phyloP scores from a whole-genome alignment of 2,329 filamentous ascomycete genomes.

The Periconia macrospinosa region DNA sequence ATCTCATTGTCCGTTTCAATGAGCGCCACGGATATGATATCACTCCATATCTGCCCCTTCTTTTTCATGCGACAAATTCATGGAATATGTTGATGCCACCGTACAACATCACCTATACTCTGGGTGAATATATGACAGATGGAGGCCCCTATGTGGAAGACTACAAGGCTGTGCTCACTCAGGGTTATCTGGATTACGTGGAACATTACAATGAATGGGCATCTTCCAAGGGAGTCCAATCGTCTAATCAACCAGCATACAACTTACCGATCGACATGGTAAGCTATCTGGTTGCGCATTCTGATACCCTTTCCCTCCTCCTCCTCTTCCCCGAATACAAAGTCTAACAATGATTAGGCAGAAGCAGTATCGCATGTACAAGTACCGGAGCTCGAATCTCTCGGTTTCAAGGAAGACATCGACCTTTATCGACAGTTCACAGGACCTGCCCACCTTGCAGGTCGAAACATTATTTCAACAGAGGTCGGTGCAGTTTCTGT shows the following conservation, averaged over 20 bases:
- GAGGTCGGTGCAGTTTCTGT: conserved; percentile 34
- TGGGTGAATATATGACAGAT: not conserved
- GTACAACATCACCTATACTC: conserved; percentile 11
- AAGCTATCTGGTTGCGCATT: not conserved
- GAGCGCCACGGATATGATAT: conserved; percentile 28
- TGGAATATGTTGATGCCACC: conserved; percentile 8
- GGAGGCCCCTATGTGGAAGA: conserved; percentile 23
- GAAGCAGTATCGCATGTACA: conserved; percentile 6
- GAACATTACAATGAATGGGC: conserved; percentile 28
- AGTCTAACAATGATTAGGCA: not conserved
- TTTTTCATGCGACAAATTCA: conserved; percentile 19
- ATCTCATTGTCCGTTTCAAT: conserved; percentile 23
- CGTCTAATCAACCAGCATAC: conserved; percentile 36
- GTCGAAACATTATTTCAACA: conserved; percentile 34
- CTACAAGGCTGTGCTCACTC: conserved; percentile 31
- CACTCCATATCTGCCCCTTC: conserved; percentile 32
- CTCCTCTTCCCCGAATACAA: too few relatives aligned
- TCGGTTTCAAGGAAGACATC: conserved; percentile 34
- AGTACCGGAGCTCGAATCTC: conserved; percentile 38
- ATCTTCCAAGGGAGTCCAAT: conserved; percentile 23
- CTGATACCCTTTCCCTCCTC: not conserved
- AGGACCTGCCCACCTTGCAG: conserved; percentile 35
- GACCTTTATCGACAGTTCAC: conserved; percentile 40
- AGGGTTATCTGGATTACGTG: conserved; percentile 34
- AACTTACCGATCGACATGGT: conserved; percentile 41